Evolutionary conservation across 1,139 yeast genomes (phyloP).

Genomic region (Hyphopichia wangnamkhiaoensis): DNA sequence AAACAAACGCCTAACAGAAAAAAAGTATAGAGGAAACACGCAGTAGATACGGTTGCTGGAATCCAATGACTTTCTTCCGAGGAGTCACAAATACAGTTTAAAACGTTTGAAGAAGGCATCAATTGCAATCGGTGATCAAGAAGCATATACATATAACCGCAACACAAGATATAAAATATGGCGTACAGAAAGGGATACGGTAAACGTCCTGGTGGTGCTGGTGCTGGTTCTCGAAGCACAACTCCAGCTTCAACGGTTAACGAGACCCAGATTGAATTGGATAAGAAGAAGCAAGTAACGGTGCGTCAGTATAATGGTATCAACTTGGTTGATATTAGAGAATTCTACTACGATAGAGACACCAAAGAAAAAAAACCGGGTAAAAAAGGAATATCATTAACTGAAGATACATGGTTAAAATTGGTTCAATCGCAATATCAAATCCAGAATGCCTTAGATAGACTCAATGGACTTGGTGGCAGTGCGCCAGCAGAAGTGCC

Average conservation of each 20-base stretch:
- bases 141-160: too few relatives aligned
- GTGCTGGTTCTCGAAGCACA: background rate
- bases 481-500: constrained; percentile 9
- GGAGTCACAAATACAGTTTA: too few relatives aligned
- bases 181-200: constrained; percentile 13
- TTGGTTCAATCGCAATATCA: constrained; percentile 53
- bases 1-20: too few relatives aligned
- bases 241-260: constrained; percentile 1
- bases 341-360: constrained; percentile 65
- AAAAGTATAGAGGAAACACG: too few relatives aligned
- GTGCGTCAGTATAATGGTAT: constrained; percentile 68
- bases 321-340: constrained; percentile 76
- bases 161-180: too few relatives aligned
- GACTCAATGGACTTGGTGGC: constrained; percentile 34
- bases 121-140: too few relatives aligned
- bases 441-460: constrained; percentile 60
- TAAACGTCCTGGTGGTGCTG: constrained; percentile 4
- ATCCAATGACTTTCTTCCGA: too few relatives aligned
- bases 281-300: constrained; percentile 68
- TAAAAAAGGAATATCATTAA: constrained; percentile 79
- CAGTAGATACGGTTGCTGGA: too few relatives aligned
- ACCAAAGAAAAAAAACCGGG: constrained; percentile 71
- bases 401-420: constrained; percentile 66
- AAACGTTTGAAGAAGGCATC: too few relatives aligned
- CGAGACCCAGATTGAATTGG: constrained; percentile 36